phyloP scores from a whole-genome alignment of 1,284 basidiomycete genomes.

The Tilletia caries region DNA sequence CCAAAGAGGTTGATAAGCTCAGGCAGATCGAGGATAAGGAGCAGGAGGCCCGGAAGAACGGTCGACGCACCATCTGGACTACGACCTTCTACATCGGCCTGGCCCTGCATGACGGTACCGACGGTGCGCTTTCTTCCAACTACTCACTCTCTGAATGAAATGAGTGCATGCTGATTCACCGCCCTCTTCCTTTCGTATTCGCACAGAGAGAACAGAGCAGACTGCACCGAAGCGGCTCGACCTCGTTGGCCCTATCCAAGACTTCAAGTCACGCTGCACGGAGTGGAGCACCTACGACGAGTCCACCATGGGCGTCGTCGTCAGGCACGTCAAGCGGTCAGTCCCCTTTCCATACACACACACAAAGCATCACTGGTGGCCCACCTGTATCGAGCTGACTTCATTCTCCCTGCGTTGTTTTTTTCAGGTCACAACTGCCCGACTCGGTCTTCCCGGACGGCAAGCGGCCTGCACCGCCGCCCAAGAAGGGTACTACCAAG shows the following conservation, averaged over 20 bases:
- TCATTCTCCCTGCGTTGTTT: too few relatives aligned
- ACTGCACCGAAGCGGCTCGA: slow-evolving; percentile 69
- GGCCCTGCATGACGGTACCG: background rate
- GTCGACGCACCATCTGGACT: slow-evolving; percentile 73
- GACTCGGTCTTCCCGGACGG: slow-evolving; percentile 10
- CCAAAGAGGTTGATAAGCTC: slow-evolving; percentile 21
- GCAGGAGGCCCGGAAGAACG: slow-evolving; percentile 65
- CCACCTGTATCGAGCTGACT: too few relatives aligned
- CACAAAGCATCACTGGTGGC: too few relatives aligned
- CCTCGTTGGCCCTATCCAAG: slow-evolving; percentile 92
- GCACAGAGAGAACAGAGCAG: background rate
- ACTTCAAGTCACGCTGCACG: slow-evolving; percentile 93
- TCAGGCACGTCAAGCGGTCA: slow-evolving; percentile 88
- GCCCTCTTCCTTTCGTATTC: background rate
- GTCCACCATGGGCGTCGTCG: slow-evolving; percentile 85
- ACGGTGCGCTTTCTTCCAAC: too few relatives aligned
- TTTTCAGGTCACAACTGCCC: slow-evolving; percentile 11
- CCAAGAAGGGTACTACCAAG: background rate
- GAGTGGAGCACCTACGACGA: slow-evolving; percentile 95
- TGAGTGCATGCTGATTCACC: background rate
- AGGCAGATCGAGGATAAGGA: background rate
- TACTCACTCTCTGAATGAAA: background rate
- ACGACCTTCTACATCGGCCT: slow-evolving; percentile 97
- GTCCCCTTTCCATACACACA: background rate
- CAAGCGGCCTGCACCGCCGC: background rate